Base-by-base conservation (phyloP, 2,329 filamentous ascomycete species). In the Epicoccum nigrum region DNA sequence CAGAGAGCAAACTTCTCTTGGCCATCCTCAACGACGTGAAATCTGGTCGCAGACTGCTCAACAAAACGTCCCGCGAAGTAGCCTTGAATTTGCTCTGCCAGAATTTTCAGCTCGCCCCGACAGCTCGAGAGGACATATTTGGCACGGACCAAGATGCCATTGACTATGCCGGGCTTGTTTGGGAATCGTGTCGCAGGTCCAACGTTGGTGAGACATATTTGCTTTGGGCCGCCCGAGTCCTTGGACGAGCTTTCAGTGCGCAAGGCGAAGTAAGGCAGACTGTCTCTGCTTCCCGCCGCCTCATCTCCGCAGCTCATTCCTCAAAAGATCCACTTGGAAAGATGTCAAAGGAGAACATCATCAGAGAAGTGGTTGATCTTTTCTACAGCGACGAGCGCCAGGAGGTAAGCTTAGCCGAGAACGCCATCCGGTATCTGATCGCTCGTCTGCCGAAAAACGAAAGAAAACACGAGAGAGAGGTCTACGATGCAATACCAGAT, bases 1-100 rank as follows among this genome's bases (percentile, higher is more conserved):
- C 87, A n/a, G 92, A 97, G 70, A 91, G 90, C 62, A 85, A 83
- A 23, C 77, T 97, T 3, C 78, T 99, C 2, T 73, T 91, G n/a
- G 86, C 89, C 46, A 84, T 99, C 4, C 77, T 99, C 4, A 81
- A 86, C 51, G 92, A 97, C 63, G 86, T 86, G 51, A 79, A 79
- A 20, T 80, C 82, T 3, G 78, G 79, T 2, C 74, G 81, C 21
- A 82, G 84, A 46, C 77, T 97, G 0, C 78, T 97, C 5, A 87
- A 88, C 57, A 80, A 83, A 40, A 80, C 86, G 3, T 88, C 90
- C 12, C 82, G 87, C 35, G 80, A 87, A 35, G 77, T 90, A 43
- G 88, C 87, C n/a, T 77, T 92, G 34, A 82, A 79, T 37, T 84
- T 89, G 54, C 81, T 99, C 7, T 93, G 89, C 58, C 82, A 83